Evolutionary conservation across 805 yeast genomes (phyloP).

Genomic region (Debaryomyces maramus): DNA sequence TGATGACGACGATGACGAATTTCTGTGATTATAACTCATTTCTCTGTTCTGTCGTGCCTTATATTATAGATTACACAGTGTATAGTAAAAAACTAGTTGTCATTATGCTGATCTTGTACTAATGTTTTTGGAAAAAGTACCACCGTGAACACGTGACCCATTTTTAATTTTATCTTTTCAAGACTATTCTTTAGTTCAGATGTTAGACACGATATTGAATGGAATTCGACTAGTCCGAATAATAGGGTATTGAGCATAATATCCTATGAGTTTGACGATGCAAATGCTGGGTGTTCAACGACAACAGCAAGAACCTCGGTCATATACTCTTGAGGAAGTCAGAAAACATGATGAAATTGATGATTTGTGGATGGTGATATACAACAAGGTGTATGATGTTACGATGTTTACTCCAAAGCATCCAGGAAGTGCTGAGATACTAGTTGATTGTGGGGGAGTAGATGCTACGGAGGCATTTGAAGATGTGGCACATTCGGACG

Average conservation of each 20-base stretch:
- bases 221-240: too few relatives aligned
- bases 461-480: constrained; percentile 74
- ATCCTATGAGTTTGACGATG: too few relatives aligned
- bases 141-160: too few relatives aligned
- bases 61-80: background rate
- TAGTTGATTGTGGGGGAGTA: constrained; percentile 75
- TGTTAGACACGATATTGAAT: too few relatives aligned
- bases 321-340: constrained; percentile 48
- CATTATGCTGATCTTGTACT: too few relatives aligned
- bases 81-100: too few relatives aligned
- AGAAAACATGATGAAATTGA: constrained; percentile 70
- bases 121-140: too few relatives aligned
- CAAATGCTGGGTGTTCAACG: too few relatives aligned
- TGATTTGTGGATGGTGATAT: constrained; percentile 81
- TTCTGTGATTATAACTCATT: constrained; percentile 3
- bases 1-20: constrained; percentile 1
- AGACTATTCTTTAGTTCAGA: too few relatives aligned
- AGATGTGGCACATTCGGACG: constrained; percentile 39
- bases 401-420: constrained; percentile 72
- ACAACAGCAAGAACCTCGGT: too few relatives aligned
- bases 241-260: too few relatives aligned
- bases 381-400: constrained; percentile 77
- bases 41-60: background rate
- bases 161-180: too few relatives aligned
- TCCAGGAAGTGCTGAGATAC: constrained; percentile 76